Evolutionary conservation across 2,329 filamentous ascomycete genomes (phyloP).

Genomic region (Calonectria pteridis): DNA sequence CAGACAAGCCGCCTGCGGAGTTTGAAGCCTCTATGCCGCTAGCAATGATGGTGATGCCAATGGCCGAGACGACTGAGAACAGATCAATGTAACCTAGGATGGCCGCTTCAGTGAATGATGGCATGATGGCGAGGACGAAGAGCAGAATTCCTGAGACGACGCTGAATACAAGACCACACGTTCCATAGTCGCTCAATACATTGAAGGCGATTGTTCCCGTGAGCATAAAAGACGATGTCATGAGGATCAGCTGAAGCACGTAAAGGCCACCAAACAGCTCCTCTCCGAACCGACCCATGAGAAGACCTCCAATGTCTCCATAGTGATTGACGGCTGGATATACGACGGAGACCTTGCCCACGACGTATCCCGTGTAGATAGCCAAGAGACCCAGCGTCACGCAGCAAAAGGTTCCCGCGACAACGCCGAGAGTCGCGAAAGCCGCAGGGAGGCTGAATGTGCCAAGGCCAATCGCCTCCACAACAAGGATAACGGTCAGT

Average conservation of each 20-base stretch:
- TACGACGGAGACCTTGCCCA: slow-evolving; percentile 55
- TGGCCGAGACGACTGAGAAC: slow-evolving; percentile 58
- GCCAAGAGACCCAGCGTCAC: slow-evolving; percentile 51
- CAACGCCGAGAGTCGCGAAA: slow-evolving; percentile 31
- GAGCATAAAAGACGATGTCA: slow-evolving; percentile 74
- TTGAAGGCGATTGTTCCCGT: slow-evolving; percentile 75
- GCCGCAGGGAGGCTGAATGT: slow-evolving; percentile 33
- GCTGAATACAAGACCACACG: slow-evolving; percentile 53
- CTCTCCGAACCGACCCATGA: slow-evolving; percentile 67
- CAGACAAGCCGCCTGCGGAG: slow-evolving; percentile 1
- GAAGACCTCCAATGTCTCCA: slow-evolving; percentile 71
- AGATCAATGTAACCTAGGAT: slow-evolving; percentile 38
- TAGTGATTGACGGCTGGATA: slow-evolving; percentile 69
- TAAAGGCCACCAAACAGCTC: slow-evolving; percentile 69
- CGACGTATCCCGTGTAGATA: slow-evolving; percentile 54
- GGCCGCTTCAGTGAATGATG: slow-evolving; percentile 55
- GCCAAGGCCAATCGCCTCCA: slow-evolving; percentile 34
- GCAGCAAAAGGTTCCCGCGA: slow-evolving; percentile 50
- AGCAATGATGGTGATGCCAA: slow-evolving; percentile 72
- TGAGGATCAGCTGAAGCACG: slow-evolving; percentile 72
- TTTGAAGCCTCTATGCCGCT: slow-evolving; percentile 58
- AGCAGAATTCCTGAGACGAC: slow-evolving; percentile 53
- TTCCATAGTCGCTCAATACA: slow-evolving; percentile 66
- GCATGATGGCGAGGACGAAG: slow-evolving; percentile 53
- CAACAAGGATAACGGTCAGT: slow-evolving; percentile 33